Conservation (phyloP, 208 protist species). For the Leishmania lainsoni region DNA sequence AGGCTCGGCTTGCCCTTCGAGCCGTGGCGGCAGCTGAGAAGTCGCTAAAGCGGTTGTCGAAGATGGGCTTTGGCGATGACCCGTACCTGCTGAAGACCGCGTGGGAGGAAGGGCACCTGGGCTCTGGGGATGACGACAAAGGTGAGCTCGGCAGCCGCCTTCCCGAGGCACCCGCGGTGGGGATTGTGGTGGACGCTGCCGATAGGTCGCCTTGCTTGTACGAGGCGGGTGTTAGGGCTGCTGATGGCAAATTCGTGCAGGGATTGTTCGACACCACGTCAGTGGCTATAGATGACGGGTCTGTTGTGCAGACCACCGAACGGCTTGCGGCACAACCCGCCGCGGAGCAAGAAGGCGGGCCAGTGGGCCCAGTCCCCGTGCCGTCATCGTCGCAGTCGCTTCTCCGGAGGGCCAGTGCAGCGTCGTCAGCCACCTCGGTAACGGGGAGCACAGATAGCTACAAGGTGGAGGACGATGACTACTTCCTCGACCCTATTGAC, state of each 20-base stretch:
- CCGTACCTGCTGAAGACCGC: slow-evolving; percentile 33
- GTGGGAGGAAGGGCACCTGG: slow-evolving; percentile 25
- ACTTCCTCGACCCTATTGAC: slow-evolving; percentile 53
- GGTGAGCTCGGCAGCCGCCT: neutral
- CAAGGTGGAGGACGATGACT: slow-evolving; percentile 41
- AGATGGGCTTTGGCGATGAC: slow-evolving; percentile 23
- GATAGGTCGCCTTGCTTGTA: neutral
- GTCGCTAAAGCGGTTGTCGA: slow-evolving; percentile 31
- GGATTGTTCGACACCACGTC: neutral
- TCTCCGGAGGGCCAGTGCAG: neutral
- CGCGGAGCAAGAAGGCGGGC: neutral
- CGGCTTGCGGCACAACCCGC: neutral
- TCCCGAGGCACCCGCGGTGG: neutral
- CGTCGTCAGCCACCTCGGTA: slow-evolving; percentile 11
- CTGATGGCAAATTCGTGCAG: neutral
- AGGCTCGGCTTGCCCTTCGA: slow-evolving; percentile 43
- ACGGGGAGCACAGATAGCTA: slow-evolving; percentile 32
- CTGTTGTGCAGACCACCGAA: neutral
- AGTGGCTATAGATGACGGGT: neutral
- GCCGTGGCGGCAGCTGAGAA: slow-evolving; percentile 46
- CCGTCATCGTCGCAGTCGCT: neutral
- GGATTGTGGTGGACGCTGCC: slow-evolving; percentile 2
- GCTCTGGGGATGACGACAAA: slow-evolving; percentile 6
- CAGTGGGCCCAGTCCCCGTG: neutral
- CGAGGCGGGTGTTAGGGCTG: slow-evolving; percentile 3